Conservation (phyloP, 371 early-diverging fungal genomes). For the Nematocida minor region DNA sequence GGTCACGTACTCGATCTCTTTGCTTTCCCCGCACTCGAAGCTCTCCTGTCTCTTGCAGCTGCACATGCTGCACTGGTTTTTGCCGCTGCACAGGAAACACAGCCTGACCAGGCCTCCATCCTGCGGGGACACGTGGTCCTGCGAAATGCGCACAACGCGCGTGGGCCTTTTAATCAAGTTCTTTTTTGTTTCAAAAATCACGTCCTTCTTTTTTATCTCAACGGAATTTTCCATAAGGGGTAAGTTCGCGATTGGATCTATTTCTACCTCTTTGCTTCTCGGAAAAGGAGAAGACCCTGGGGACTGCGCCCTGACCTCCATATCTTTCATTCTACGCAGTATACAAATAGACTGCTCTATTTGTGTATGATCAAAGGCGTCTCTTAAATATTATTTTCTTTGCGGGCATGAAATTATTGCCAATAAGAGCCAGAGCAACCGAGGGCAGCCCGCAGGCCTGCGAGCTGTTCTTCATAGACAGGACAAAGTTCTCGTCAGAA, state of each 20-base stretch:
- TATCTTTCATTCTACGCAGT: background rate
- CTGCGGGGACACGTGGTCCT: no score
- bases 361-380: background rate
- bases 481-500: background rate
- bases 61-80: background rate
- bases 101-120: background rate
- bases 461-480: conserved; percentile 35
- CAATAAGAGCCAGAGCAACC: background rate
- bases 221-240: conserved; percentile 35
- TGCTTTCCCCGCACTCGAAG: background rate
- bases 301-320: background rate
- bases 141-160: background rate
- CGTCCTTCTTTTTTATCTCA: conserved; percentile 9
- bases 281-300: background rate
- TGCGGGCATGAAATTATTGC: conserved; percentile 32
- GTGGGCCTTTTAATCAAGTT: conserved; percentile 11
- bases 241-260: background rate
- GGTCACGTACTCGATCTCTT: background rate
- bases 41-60: background rate
- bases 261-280: background rate
- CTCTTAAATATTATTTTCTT: conserved; percentile 51
- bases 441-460: background rate
- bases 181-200: no score
- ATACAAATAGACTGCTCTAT: conserved; percentile 37
- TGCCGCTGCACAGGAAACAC: conserved; percentile 1